phyloP scores from a whole-genome alignment of 768 basidiomycete species.

The Mycena amicta region DNA sequence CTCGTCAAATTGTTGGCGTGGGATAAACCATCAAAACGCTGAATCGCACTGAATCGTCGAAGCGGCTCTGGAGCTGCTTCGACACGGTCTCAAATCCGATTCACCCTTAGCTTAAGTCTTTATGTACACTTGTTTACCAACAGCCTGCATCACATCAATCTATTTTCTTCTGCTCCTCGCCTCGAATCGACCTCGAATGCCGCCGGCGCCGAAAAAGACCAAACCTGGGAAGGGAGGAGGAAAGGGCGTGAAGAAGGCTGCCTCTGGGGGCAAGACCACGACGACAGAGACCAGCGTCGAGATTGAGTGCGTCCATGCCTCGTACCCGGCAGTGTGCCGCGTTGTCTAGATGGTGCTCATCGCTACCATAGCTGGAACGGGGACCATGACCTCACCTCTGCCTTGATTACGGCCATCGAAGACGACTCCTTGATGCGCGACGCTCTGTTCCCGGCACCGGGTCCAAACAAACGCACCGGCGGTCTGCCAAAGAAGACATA shows the following conservation, averaged over 20 bases:
- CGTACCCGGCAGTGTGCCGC: not conserved
- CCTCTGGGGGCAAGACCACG: too few relatives aligned
- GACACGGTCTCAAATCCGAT: not conserved
- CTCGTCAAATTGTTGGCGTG: too few relatives aligned
- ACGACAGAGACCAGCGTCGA: too few relatives aligned
- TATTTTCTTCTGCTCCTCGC: too few relatives aligned
- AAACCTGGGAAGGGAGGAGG: too few relatives aligned
- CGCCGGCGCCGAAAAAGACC: too few relatives aligned
- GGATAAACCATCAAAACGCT: not conserved
- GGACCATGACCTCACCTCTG: not conserved
- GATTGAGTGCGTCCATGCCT: too few relatives aligned
- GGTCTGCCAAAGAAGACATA: not conserved
- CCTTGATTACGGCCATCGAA: not conserved
- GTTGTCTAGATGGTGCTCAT: not conserved
- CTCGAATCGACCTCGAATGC: too few relatives aligned
- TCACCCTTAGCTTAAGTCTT: not conserved
- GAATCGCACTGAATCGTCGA: not conserved
- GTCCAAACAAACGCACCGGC: not conserved
- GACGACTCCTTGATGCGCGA: not conserved
- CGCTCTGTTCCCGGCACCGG: not conserved
- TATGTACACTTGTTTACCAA: not conserved
- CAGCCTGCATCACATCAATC: not conserved
- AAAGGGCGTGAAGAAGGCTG: too few relatives aligned
- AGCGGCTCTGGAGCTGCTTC: not conserved
- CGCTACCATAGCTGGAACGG: not conserved